A percentile compares a stretch with the other conserved stretches of the same genome.
phyloP scores from a whole-genome alignment of 805 yeast species.

The Huiozyma naganishii region DNA sequence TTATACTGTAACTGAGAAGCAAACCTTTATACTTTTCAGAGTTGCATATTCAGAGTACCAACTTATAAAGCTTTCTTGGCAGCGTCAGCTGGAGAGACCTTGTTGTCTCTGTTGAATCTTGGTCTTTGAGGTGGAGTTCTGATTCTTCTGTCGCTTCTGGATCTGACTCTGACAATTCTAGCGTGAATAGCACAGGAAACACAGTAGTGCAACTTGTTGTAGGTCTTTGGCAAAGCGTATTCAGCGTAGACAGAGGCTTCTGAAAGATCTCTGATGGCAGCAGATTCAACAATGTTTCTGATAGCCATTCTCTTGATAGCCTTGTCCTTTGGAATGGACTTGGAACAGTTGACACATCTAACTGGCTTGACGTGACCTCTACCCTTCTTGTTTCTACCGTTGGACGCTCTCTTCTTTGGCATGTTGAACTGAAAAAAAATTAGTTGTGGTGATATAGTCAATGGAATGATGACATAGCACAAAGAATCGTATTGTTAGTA shows the following conservation, averaged over 20 bases:
- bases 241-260: constrained; percentile 99
- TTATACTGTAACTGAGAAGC: too few relatives aligned
- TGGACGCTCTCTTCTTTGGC: constrained; percentile 99
- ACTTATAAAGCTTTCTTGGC: constrained; percentile 77
- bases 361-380: constrained; percentile 99
- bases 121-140: constrained; percentile 99
- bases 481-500: background rate
- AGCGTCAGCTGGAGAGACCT: constrained; percentile 94
- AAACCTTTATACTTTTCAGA: too few relatives aligned
- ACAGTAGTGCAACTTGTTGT: constrained; percentile 99
- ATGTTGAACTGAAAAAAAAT: constrained; percentile 34
- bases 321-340: constrained; percentile 99
- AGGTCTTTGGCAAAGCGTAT: constrained; percentile 98
- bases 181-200: constrained; percentile 99
- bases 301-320: constrained; percentile 99
- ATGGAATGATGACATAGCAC: too few relatives aligned
- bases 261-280: constrained; percentile 98
- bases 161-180: constrained; percentile 99
- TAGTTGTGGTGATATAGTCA: background rate
- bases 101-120: constrained; percentile 94
- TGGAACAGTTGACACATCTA: constrained; percentile 99
- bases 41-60: too few relatives aligned
- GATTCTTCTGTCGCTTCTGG: constrained; percentile 95
- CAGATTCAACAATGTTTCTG: constrained; percentile 99
- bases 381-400: constrained; percentile 99